Percentiles rank a stretch among this genome's conserved stretches.
These are phyloP conservation scores for Psilocybe subaeruginosa DNA, from an alignment of 768 basidiomycete species.

Conservation along the genomic window DNA sequence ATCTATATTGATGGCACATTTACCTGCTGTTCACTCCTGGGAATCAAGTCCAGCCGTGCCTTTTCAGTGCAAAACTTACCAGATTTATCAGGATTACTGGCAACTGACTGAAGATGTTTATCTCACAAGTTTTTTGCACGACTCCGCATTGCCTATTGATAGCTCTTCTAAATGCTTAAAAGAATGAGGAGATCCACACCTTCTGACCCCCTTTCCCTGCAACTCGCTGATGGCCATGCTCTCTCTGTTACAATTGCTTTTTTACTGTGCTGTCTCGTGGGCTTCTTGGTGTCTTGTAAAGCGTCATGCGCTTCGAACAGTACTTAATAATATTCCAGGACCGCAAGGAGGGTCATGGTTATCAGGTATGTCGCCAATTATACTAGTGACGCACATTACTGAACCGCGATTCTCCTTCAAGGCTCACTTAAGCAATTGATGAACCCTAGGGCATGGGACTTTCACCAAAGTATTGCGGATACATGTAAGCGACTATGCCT, in stretches of 20 bases:
- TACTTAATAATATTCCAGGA: slow-evolving; percentile 40
- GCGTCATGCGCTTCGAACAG: slow-evolving; percentile 7
- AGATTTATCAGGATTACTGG: not conserved
- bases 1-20: no score
- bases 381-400: no score
- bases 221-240: not conserved
- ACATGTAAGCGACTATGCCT: slow-evolving; percentile 2
- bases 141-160: not conserved
- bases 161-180: not conserved
- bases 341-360: slow-evolving; percentile 35
- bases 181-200: not conserved
- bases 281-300: slow-evolving; percentile 15
- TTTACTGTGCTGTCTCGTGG: slow-evolving; percentile 12
- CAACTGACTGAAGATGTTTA: not conserved
- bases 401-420: not conserved
- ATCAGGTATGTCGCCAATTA: slow-evolving; percentile 26
- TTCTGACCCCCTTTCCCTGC: not conserved
- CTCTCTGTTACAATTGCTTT: not conserved
- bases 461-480: slow-evolving; percentile 11
- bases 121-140: not conserved
- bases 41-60: no score
- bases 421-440: slow-evolving; percentile 12
- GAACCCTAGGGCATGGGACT: slow-evolving; percentile 12
- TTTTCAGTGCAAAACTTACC: no score
- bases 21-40: no score